Evolutionary conservation across 495 filamentous ascomycete species (phyloP), one percentile per base, ranked within the genome.

Genomic region (Hypoxylon fragiforme): DNA sequence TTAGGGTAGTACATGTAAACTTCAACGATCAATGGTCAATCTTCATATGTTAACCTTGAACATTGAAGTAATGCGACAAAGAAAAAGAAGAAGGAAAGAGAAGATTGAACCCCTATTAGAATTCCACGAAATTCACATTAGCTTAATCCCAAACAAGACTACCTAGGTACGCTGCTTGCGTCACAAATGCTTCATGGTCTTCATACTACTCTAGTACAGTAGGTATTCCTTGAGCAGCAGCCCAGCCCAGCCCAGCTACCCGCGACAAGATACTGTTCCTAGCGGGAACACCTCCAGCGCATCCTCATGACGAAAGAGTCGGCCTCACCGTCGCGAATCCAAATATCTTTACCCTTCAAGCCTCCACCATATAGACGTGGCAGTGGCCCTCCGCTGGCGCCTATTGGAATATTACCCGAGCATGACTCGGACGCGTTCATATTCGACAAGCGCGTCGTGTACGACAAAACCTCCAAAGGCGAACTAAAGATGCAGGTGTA

Each of bases 391-490:
- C 69, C 68, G 0, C 51, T 65, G 1, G 65, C 67, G n/a, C 70
- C 64, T 6, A 60, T 77, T 19, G 46, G 62, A 16, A 50, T 79
- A 13, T 19, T 47, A 0, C 75, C 68, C 9, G 63, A 65, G 4
- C 44, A 61, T 44, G 76, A 77, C 40, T 70, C 74, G 12, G 69
- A 70, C 26, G 76, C 72, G 13, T 77, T 73, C 52, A 77, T 79
- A 43, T 58, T 77, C 60, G 69, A 75, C 58, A 70, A 76, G 36
- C 62, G 68, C 48, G 60, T 77, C 16, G 46, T 71, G n/a, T 73
- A 73, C 8, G 44, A 56, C 12, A 43, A 45, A 7, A 37, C 64
- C 12, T 47, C 64, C 14, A 60, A 66, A 11, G 67, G 67, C 14
- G 69, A 71, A 3, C 45, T 57, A 20, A 57, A 62, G 21, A 47